phyloP scores from a whole-genome alignment of 495 filamentous ascomycete species.

The Penicillium parvum region DNA sequence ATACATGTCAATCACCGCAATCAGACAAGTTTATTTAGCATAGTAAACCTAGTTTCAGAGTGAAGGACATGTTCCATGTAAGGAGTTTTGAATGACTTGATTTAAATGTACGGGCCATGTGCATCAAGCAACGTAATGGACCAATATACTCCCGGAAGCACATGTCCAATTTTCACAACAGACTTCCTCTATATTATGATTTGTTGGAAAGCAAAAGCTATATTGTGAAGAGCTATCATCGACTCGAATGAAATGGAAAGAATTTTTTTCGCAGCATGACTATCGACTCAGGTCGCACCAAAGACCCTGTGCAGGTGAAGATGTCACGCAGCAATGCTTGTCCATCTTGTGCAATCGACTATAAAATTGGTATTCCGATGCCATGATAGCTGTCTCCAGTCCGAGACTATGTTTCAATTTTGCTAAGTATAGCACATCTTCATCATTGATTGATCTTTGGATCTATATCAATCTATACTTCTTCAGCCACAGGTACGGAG shows the following conservation, averaged over 20 bases:
- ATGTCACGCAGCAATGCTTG: slow-evolving; percentile 16
- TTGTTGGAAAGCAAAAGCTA: background rate
- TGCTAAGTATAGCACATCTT: background rate
- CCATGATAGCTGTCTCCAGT: background rate
- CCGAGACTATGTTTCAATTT: background rate
- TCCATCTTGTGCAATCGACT: slow-evolving; percentile 1
- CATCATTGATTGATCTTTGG: background rate
- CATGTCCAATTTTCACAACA: background rate
- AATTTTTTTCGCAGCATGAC: slow-evolving; percentile 13
- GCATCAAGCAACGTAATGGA: too few relatives aligned
- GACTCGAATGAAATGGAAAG: background rate
- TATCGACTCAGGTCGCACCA: slow-evolving; percentile 13
- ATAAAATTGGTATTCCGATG: slow-evolving; percentile 4
- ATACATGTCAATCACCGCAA: too few relatives aligned
- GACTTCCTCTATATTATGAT: too few relatives aligned
- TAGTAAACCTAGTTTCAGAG: too few relatives aligned
- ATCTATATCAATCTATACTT: background rate
- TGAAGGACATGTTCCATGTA: too few relatives aligned
- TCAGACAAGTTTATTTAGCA: too few relatives aligned
- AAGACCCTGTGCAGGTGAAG: slow-evolving; percentile 17
- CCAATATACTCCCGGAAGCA: background rate
- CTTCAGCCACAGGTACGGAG: slow-evolving; percentile 9
- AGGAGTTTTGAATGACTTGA: too few relatives aligned
- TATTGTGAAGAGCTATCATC: background rate
- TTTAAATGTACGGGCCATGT: too few relatives aligned